phyloP scores from a whole-genome alignment of 495 filamentous ascomycete genomes.

The Trichoderma asperelloides region DNA sequence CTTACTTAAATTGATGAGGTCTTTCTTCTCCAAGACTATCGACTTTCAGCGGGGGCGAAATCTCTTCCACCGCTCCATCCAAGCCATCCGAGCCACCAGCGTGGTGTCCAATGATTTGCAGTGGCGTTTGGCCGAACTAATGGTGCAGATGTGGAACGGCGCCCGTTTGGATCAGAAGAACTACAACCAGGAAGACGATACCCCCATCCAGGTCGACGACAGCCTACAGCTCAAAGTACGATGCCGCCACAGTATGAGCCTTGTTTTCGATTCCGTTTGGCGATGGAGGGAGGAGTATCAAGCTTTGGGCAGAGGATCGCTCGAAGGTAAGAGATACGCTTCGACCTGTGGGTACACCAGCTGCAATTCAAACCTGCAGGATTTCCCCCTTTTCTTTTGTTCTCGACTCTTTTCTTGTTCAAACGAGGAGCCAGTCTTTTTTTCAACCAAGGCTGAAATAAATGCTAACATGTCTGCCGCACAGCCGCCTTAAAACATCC shows the following conservation, averaged over 20 bases:
- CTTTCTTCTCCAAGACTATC: conserved; percentile 66
- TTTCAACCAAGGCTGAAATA: conserved; percentile 16
- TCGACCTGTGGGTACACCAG: conserved; percentile 7
- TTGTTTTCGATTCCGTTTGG: conserved; percentile 89
- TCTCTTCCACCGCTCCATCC: conserved; percentile 69
- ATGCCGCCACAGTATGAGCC: conserved; percentile 86
- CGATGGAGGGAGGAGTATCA: conserved; percentile 85
- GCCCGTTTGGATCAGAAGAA: conserved; percentile 45
- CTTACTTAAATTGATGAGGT: conserved; percentile 75
- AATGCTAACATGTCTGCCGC: conserved; percentile 27
- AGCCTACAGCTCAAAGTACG: conserved; percentile 75
- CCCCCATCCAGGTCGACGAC: conserved; percentile 49
- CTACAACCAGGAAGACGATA: conserved; percentile 29
- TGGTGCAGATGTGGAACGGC: conserved; percentile 86
- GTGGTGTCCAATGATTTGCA: conserved; percentile 78
- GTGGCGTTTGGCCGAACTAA: conserved; percentile 76
- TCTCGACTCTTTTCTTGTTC: conserved; percentile 2
- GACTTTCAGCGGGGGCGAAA: conserved; percentile 64
- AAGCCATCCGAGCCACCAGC: conserved; percentile 66
- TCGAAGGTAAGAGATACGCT: conserved; percentile 55
- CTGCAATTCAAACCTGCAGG: conserved; percentile 7
- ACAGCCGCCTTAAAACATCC: conserved; percentile 67
- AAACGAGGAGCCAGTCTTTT: not conserved
- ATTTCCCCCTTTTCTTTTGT: not conserved
- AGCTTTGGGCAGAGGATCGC: conserved; percentile 62